Evolutionary conservation across 2,329 filamentous ascomycete genomes (phyloP).

Genomic region (Ceratocystis papillata): DNA sequence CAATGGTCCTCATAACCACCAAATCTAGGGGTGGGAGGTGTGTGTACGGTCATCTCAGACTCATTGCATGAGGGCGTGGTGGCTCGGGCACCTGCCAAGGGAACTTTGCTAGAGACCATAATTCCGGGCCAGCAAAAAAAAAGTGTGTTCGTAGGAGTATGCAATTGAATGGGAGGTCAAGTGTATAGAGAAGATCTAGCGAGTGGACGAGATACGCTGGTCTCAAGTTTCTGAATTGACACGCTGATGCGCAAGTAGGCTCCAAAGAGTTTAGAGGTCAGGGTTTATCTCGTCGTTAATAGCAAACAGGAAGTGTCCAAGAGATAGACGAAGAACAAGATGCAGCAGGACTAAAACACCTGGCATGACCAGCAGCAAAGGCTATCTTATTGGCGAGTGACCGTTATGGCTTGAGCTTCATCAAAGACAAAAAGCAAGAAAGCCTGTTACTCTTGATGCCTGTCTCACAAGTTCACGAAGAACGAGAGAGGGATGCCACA

Average conservation of each 20-base stretch:
- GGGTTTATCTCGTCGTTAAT: background rate
- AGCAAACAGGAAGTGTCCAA: background rate
- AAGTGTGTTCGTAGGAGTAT: too few relatives aligned
- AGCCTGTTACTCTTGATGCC: background rate
- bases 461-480: conserved; percentile 4
- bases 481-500: conserved; percentile 5
- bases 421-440: background rate
- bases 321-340: conserved; percentile 6
- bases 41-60: conserved; percentile 39
- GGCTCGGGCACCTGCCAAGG: conserved; percentile 29
- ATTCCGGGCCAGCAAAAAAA: background rate
- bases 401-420: background rate
- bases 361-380: background rate
- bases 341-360: background rate
- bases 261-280: background rate
- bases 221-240: background rate
- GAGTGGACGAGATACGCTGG: conserved; percentile 18
- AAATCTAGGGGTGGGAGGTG: conserved; percentile 51
- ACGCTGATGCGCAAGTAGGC: background rate
- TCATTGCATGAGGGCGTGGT: conserved; percentile 52
- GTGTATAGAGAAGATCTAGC: background rate
- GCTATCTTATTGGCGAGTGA: conserved; percentile 1
- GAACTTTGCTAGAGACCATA: conserved; percentile 31
- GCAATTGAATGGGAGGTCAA: background rate
- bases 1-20: conserved; percentile 52